A percentile compares a stretch with the other conserved stretches of the same genome.
Conservation (phyloP, 164 flowering plant genomes). For the Santalum album region DNA sequence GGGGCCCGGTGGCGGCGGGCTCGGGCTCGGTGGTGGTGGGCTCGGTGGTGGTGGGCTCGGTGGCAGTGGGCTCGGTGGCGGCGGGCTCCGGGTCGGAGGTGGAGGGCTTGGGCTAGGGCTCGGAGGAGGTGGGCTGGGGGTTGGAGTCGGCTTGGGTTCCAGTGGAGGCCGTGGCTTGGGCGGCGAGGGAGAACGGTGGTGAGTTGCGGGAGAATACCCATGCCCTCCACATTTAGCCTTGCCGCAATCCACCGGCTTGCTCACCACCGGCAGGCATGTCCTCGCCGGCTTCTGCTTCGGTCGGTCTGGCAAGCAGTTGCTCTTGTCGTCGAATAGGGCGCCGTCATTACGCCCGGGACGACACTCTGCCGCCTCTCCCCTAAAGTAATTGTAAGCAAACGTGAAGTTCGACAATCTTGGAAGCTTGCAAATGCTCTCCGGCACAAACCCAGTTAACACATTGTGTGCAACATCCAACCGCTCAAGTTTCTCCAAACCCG, state of each 20-base stretch:
- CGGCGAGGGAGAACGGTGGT: background rate
- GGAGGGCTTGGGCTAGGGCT: background rate
- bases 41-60: background rate
- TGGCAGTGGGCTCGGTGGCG: background rate
- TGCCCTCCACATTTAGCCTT: constrained; percentile 24
- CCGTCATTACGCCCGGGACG: constrained; percentile 9
- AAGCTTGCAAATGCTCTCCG: constrained; percentile 41
- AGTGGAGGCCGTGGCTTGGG: constrained; percentile 9
- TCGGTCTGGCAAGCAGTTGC: constrained; percentile 42
- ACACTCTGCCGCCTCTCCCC: constrained; percentile 32
- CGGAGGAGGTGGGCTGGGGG: background rate
- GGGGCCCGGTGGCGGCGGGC: background rate
- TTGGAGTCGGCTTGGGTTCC: constrained; percentile 4
- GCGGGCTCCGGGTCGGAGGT: background rate
- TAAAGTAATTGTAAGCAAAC: constrained; percentile 51
- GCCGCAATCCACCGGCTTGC: constrained; percentile 41
- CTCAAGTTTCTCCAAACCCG: constrained; percentile 24
- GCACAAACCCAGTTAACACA: constrained; percentile 39
- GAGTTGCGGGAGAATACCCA: background rate
- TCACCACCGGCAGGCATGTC: constrained; percentile 33
- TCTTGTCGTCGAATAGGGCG: constrained; percentile 22
- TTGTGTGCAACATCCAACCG: constrained; percentile 33
- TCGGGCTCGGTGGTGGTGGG: background rate
- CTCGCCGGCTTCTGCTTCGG: constrained; percentile 34
- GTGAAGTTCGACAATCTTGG: constrained; percentile 39